Base-by-base conservation (phyloP, 2,329 filamentous ascomycete species). In the Clarireedia sp. region DNA sequence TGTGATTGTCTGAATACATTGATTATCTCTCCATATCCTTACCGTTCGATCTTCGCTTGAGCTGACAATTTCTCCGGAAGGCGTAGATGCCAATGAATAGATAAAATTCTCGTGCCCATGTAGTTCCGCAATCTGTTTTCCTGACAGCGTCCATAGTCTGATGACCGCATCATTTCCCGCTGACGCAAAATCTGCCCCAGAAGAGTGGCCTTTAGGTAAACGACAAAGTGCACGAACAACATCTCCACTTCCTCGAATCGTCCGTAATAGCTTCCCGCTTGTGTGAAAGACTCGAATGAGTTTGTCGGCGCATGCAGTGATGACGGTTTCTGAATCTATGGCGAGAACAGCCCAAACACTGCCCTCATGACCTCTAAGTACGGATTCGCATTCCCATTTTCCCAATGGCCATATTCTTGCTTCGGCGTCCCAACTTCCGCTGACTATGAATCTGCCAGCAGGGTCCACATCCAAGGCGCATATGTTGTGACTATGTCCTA, bases 101-200 rank as follows among this genome's bases (percentile, higher is more conserved):
- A 99, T 94, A 69, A 96, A 99, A 67, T 86, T 95, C 56, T 95
- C 90, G 66, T 99, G 95, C 0, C 92, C 94, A 57, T 85, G 81
- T 3, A 99, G 76, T 69, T 91, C 85, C 9, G 80, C 86, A 10
- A 96, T 76, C 57, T 89, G 80, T 49, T 85, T 77, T 0, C 94
- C 94, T 52, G 86, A 81, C 24, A 95, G 68, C 37, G 86, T 94
- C 87, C 91, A 99, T 4, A 97, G 72, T 46, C 91, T 82, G 59
- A 99, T 87, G 19, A 91, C 76, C 26, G 90, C 89, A 67, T 99
- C 94, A 66, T 97, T 99, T 63, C 90, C 89, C 16, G 94, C 91
- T 44, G 91, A 95, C 46, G 91, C 94, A 69, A 99, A 91, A n/a
- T 95, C 86, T 17, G 90, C 92, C 12, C 89, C 88, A 21, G 86